phyloP scores from a whole-genome alignment of 768 basidiomycete species.

The Leccinum fibrillosum region DNA sequence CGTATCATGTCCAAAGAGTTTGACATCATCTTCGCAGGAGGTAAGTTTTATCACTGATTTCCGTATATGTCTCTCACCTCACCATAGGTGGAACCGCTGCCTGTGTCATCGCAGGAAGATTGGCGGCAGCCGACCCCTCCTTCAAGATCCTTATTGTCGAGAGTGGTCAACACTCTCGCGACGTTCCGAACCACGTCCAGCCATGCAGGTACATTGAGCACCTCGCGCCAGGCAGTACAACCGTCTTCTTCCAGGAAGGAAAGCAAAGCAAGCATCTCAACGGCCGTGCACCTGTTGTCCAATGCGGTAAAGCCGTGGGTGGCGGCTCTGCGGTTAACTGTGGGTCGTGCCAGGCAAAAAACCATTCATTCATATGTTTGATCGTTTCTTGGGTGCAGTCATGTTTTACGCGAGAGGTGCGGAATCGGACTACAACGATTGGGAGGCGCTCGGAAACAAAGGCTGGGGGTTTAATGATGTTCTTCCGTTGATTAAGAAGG shows the following conservation, averaged over 20 bases:
- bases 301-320: slow-evolving; percentile 51
- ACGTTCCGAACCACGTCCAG: slow-evolving; percentile 46
- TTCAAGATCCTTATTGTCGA: slow-evolving; percentile 62
- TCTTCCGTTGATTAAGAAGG: slow-evolving; percentile 59
- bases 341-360: slow-evolving; percentile 20
- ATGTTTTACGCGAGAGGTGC: slow-evolving; percentile 56
- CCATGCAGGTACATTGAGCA: slow-evolving; percentile 50
- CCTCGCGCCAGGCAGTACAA: slow-evolving; percentile 31
- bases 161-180: slow-evolving; percentile 50
- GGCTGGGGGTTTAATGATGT: slow-evolving; percentile 61
- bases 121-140: slow-evolving; percentile 49
- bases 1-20: neutral
- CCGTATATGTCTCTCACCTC: neutral
- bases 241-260: slow-evolving; percentile 21
- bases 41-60: neutral
- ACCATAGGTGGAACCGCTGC: slow-evolving; percentile 45
- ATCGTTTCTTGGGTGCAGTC: slow-evolving; percentile 16
- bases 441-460: slow-evolving; percentile 47
- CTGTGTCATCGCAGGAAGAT: slow-evolving; percentile 51
- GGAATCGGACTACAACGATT: slow-evolving; percentile 64
- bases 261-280: slow-evolving; percentile 41
- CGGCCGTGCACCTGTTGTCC: slow-evolving; percentile 44
- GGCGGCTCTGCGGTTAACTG: slow-evolving; percentile 65
- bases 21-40: neutral
- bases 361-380: neutral